A percentile compares a stretch with the other conserved stretches of the same genome.
These are phyloP conservation scores for Schwanniomyces polymorphus DNA, from an alignment of 805 yeast genomes.

Conservation along the genomic window DNA sequence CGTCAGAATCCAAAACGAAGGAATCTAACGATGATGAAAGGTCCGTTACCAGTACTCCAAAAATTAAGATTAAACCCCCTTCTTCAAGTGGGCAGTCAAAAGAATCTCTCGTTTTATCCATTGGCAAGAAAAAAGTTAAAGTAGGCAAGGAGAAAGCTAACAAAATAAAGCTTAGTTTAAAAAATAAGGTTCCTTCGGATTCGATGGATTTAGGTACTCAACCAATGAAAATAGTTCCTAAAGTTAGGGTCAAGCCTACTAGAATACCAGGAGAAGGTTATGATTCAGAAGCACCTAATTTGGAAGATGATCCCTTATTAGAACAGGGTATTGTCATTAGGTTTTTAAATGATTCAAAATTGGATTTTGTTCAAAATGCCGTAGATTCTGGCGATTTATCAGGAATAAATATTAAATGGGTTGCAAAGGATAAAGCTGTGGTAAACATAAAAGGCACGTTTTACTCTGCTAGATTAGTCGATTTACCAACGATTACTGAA, in stretches of 20 bases:
- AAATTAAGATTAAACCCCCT: conserved; percentile 21
- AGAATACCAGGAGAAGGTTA: conserved; percentile 92
- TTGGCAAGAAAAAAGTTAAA: conserved; percentile 6
- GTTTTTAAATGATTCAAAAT: conserved; percentile 64
- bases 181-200: conserved; percentile 2
- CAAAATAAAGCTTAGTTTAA: conserved; percentile 20
- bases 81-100: neutral
- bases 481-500: conserved; percentile 85
- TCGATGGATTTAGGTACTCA: neutral
- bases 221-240: conserved; percentile 29
- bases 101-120: neutral
- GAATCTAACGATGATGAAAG: neutral
- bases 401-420: conserved; percentile 76
- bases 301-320: conserved; percentile 89
- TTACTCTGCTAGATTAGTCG: conserved; percentile 84
- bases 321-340: conserved; percentile 86
- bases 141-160: conserved; percentile 18
- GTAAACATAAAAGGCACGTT: conserved; percentile 64
- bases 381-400: conserved; percentile 76
- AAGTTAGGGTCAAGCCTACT: conserved; percentile 54
- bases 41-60: conserved; percentile 4
- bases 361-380: conserved; percentile 73
- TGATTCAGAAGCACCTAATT: conserved; percentile 94
- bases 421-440: conserved; percentile 76
- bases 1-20: conserved; percentile 3